phyloP scores from a whole-genome alignment of 108 stramenopile species.

The Skeletonema menzelii region DNA sequence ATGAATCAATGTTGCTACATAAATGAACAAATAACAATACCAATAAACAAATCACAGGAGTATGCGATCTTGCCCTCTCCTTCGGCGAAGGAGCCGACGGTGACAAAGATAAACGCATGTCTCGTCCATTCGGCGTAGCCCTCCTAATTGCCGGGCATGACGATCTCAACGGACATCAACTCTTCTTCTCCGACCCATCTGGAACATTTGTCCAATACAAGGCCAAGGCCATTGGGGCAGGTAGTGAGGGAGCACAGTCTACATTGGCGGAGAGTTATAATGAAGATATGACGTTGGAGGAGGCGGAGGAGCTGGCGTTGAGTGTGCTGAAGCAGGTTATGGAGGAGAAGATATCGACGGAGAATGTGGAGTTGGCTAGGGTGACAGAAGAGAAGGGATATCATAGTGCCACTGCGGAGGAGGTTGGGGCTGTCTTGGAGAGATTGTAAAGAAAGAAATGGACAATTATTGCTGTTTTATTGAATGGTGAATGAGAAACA shows the following conservation, averaged over 20 bases:
- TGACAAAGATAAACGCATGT: conserved; percentile 94
- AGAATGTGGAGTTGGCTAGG: conserved; percentile 95
- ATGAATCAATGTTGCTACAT: not conserved
- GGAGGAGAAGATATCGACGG: conserved; percentile 98
- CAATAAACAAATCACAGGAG: conserved; percentile 46
- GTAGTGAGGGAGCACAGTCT: conserved; percentile 95
- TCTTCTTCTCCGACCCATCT: conserved; percentile 97
- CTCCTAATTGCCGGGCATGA: conserved; percentile 97
- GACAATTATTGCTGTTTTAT: not conserved
- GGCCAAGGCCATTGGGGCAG: conserved; percentile 99
- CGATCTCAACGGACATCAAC: conserved; percentile 90
- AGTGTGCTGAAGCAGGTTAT: conserved; percentile 97
- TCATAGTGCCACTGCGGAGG: conserved; percentile 80
- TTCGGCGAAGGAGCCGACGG: conserved; percentile 97
- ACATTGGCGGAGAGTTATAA: conserved; percentile 94
- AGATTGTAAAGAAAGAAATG: conserved; percentile 48
- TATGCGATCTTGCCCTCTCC: conserved; percentile 97
- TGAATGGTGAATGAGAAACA: not conserved
- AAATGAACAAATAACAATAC: not conserved
- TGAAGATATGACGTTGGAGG: conserved; percentile 91
- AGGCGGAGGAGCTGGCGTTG: conserved; percentile 94
- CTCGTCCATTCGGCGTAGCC: conserved; percentile 98
- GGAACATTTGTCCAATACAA: conserved; percentile 99
- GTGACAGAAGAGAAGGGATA: conserved; percentile 93
- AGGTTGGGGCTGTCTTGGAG: conserved; percentile 83